Base-by-base conservation (phyloP, 148 eudicot species). In the Nepenthes mirabilis region DNA sequence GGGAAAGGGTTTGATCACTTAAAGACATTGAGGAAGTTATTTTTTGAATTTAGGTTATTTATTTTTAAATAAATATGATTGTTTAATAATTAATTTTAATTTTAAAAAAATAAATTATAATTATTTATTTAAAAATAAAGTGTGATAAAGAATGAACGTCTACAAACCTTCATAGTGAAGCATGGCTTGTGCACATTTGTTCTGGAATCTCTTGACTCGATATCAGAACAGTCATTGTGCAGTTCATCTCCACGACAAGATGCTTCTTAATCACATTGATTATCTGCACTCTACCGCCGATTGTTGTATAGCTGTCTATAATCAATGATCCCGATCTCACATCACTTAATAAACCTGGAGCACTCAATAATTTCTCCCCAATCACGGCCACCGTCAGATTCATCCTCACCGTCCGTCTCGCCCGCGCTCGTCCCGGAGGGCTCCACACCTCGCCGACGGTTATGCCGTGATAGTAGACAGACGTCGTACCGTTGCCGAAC, bases 211-310 rank as follows among this genome's bases (percentile, higher is more conserved):
- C 58, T 51, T 11, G 50, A 10, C 56, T 77, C 7, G 37, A n/a
- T 13, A 73, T 5, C 59, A 65, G 52, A 34, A 84, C 61, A 2
- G 37, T 52, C 75, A 81, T 62, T 3, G 62, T 71, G 37, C 90
- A 84, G 43, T 79, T 70, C 86, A 84, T 43, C 47, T 11, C 69
- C 47, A 79, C 67, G 6, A 55, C 79, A 2, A 76, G 70, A 32
- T 59, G 56, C 35, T 69, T 84, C 71, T 79, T 84, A 6, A 74
- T 34, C 23, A 71, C 36, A 2, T 62, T 55, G 3, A 72, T 11
- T 33, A 78, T 66, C 66, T 72, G 76, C 55, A 81, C 80, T 6
- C 69, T 70, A 6, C 90, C 90, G 6, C 35, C 36, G 1, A 84
- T 53, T 6, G 14, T 55, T 2, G 74, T 84, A 34, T 59, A 54